A percentile compares a stretch with the other conserved stretches of the same genome.
Evolutionary conservation across 1,284 basidiomycete species (phyloP).

Genomic region (Peniophora sp.): DNA sequence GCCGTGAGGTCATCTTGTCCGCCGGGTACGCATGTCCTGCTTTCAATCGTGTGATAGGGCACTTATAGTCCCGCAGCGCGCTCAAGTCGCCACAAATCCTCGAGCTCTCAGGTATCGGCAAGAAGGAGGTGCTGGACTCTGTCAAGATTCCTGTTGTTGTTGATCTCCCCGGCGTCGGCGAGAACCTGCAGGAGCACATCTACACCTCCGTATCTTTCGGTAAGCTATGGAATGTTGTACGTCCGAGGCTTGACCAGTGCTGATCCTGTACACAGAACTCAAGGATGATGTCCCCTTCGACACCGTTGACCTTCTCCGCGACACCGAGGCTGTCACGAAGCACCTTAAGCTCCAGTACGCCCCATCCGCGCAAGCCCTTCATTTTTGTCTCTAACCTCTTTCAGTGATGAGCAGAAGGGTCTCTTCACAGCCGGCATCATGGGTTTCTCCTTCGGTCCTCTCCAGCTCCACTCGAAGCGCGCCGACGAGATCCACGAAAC

Average conservation of each 20-base stretch:
- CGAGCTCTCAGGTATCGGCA: constrained; percentile 33
- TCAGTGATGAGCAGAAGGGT: constrained; percentile 7
- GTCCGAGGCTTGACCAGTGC: no score
- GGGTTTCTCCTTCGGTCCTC: constrained; percentile 9
- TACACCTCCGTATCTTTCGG: constrained; percentile 12
- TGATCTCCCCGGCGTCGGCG: constrained; percentile 27
- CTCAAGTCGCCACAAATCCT: constrained; percentile 43
- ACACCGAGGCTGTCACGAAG: constrained; percentile 9
- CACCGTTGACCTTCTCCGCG: constrained; percentile 12
- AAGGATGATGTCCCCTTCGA: constrained; percentile 4
- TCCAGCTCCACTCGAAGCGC: constrained; percentile 11
- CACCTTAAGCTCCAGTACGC: constrained; percentile 16
- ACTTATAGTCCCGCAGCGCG: constrained; percentile 40
- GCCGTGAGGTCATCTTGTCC: constrained; percentile 26
- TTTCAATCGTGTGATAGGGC: constrained; percentile 6
- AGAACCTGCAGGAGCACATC: constrained; percentile 25
- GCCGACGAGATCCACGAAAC: constrained; percentile 3
- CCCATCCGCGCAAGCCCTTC: neutral
- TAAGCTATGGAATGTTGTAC: constrained; percentile 6
- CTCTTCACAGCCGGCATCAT: constrained; percentile 19
- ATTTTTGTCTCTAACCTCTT: neutral
- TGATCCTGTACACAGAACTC: constrained; percentile 4
- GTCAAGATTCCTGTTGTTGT: constrained; percentile 23
- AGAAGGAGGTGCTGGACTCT: constrained; percentile 17
- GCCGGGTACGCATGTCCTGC: constrained; percentile 14